Base-by-base conservation (phyloP, 345 rosid genomes). In the Acer yangbiense region DNA sequence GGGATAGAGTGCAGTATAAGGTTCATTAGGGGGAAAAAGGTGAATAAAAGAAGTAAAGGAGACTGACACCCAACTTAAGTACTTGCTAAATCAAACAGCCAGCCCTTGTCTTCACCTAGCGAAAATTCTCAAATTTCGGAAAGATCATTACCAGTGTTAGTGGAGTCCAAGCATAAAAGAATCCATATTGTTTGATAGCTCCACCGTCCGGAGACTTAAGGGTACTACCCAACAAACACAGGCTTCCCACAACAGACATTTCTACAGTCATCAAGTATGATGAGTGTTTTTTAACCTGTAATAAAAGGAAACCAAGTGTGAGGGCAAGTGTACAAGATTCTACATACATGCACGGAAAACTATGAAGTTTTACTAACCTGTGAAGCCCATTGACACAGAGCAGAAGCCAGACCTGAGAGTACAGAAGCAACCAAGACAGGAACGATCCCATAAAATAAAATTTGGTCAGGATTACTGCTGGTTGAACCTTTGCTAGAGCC, bases 351-450 rank as follows among this genome's bases (percentile, higher is more conserved):
- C 9, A 8, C 21, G 2, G 35, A 60, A 35, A 20, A 7, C 44
- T 46, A 62, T 7, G 6, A 75, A 61, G 60, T 32, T 52, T 62
- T 63, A 71, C 75, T 82, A 64, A 90, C 98, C 98, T 91, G 98
- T 79, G 98, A 91, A 83, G 98, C 98, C 98, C 95, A 97, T 75
- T 97, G 98, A 77, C 99, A 94, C 69, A 94, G 85, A 74, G 97
- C 81, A 25, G 99, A 96, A 72, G 98, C 99, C 76, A 96, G 89
- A 80, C 99, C 98, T 21, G 99, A 96, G 76, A 96, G 98, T 21
- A 94, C 90, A 75, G 99, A 96, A 74, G 98, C 99, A 83, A 82
- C 93, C 80, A 94, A 85, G 80, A 97, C 98, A 44, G 98, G 99
- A 77, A 89, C 85, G 77, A 97, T 97, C 58, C 99, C 99, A 76